Evolutionary conservation across 306 rosid genomes (phyloP), one percentile per base, ranked within the genome.

Genomic region (Cucurbita maxima): DNA sequence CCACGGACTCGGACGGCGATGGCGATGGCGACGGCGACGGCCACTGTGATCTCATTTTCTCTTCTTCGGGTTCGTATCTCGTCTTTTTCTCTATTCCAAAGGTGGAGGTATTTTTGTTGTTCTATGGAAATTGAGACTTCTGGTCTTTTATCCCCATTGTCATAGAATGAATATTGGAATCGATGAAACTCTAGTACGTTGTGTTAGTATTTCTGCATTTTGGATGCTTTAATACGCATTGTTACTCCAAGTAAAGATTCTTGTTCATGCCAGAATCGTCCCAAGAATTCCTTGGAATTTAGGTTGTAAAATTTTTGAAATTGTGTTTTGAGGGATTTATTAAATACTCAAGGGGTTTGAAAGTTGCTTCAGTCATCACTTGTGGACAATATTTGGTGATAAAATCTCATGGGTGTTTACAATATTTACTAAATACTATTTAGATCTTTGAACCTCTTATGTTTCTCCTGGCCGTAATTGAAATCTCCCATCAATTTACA

Each of bases 1-100:
- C 56, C 72, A 19, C 78, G 37, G 86, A 83, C 45, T 80, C 86
- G 1, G 44, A 25, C 73, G 62, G 61, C 63, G 20, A 55, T 43
- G 58, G 8, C 22, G 44, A 25, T 73, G 62, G 60, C 62, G 19
- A 54, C 34, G 58, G 10, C 19, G 72, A 37, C 30, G 41, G 63
- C 53, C 10, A 61, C 48, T 16, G n/a, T 37, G 53, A 64, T 64
- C 47, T 13, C 10, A 5, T 10, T 41, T 64, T 22, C 41, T 36
- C 58, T 25, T 82, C 74, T 73, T 76, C 81, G 25, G 81, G 75
- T 77, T 54, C 10, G 64, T 53, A 15, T 15, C 11, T 16, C 44
- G 41, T 63, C 4, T 64, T 16, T 52, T 63, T 63, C 37, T 61
- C 47, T 7, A 1, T 3, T 14, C 3, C 6, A 5, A 19, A 36